Evolutionary conservation across 345 rosid genomes (phyloP), one percentile per base, ranked within the genome.

Genomic region (Raphanus sativus): DNA sequence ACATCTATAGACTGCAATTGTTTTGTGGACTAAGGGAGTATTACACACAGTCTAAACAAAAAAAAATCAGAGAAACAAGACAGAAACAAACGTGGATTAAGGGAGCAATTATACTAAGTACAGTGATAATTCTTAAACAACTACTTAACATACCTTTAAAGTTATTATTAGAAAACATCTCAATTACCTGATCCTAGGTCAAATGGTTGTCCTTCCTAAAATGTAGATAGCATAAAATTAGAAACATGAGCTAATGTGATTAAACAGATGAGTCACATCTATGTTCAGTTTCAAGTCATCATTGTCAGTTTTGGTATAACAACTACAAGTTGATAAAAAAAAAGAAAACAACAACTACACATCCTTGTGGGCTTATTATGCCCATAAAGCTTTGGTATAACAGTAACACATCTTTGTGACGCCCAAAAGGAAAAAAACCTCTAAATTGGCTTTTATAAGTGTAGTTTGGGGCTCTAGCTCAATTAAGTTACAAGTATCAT

Each of bases 391-490:
- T 40, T 65, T 5, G 55, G 69, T 33, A 16, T 17, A 16, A 42
- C 5, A 42, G 5, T 1, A 63, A 12, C 26, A 15, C 2, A 32
- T 8, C n/a, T 32, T 33, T 16, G 67, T 63, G 26, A 33, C 13
- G 24, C 24, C 40, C 16, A 6, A 29, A 61, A 2, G 8, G 21
- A 4, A 2, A 17, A 5, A 32, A 13, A 8, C 16, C 9, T n/a
- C n/a, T 13, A 1, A 40, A 0, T 45, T 70, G 70, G 77, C 54
- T 73, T 17, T 12, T 12, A 62, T 30, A n/a, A 48, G 0, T 13
- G 8, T 60, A 10, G 6, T 17, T n/a, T 52, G 24, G 63, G 63
- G 70, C 70, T n/a, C 15, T n/a, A 54, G 64, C 8, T 34, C 77
- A 15, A 63, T 63, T 10, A 32, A 36, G 17, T 4, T 8, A 25